phyloP scores from a whole-genome alignment of 306 rosid species.

The Potentilla sterilis region DNA sequence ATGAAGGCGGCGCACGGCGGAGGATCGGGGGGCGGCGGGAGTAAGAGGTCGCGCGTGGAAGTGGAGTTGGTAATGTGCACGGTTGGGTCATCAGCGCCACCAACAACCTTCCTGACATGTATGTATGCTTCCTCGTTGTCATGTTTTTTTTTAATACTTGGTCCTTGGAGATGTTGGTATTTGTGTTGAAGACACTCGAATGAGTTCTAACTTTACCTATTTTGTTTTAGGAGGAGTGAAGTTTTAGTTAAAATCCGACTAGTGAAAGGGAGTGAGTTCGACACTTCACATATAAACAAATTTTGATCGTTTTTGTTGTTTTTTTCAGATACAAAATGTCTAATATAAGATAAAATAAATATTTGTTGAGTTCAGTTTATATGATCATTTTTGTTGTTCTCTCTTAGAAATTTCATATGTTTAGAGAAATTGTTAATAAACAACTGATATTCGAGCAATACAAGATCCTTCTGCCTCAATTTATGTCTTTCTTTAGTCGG shows the following conservation, averaged over 20 bases:
- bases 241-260: background rate
- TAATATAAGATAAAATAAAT: no score
- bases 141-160: background rate
- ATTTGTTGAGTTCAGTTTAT: no score
- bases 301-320: no score
- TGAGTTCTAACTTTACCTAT: background rate
- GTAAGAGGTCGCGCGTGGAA: background rate
- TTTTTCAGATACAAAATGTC: no score
- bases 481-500: no score
- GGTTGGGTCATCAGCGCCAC: slow-evolving; percentile 27
- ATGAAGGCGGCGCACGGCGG: background rate
- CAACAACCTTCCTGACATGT: slow-evolving; percentile 19
- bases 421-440: no score
- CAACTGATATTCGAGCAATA: no score
- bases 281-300: no score
- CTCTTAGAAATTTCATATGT: no score
- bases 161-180: background rate
- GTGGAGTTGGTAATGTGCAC: background rate
- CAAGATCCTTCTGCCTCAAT: no score
- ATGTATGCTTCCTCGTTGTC: slow-evolving; percentile 6
- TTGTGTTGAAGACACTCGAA: background rate
- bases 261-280: background rate
- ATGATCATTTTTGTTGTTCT: no score
- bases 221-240: no score
- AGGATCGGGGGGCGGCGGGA: background rate